A percentile compares a stretch with the other conserved stretches of the same genome.
Evolutionary conservation across 2,329 filamentous ascomycete species (phyloP).

Genomic region (Penicillium concentricum): DNA sequence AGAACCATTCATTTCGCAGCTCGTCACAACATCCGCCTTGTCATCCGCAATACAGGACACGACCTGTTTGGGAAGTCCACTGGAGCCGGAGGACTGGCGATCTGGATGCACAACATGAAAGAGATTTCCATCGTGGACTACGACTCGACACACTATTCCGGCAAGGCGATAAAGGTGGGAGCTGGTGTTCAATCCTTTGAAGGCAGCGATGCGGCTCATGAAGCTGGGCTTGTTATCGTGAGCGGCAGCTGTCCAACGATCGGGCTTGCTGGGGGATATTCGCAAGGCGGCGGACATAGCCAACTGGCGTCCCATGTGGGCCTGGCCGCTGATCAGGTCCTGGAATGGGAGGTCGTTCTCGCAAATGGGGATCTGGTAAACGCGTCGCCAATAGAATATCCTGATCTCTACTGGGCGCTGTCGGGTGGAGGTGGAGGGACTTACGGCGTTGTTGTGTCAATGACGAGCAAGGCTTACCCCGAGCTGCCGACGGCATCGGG

Average conservation of each 20-base stretch:
- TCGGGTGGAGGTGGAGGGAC: conserved; percentile 21
- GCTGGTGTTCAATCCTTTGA: conserved; percentile 16
- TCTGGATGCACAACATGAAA: conserved; percentile 47
- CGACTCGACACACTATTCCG: conserved; percentile 5
- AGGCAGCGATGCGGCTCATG: not conserved
- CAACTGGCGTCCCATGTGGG: conserved; percentile 45
- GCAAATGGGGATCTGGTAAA: conserved; percentile 25
- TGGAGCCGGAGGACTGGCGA: conserved; percentile 32
- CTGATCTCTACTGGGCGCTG: conserved; percentile 26
- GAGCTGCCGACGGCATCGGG: conserved; percentile 11
- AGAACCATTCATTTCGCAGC: conserved; percentile 8
- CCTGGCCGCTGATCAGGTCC: conserved; percentile 32
- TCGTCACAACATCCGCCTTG: conserved; percentile 27
- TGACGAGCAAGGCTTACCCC: conserved; percentile 12
- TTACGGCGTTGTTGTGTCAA: conserved; percentile 16
- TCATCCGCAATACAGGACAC: conserved; percentile 46
- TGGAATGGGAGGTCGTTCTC: conserved; percentile 42
- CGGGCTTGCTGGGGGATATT: conserved; percentile 37
- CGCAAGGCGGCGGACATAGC: conserved; percentile 44
- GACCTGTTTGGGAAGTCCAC: conserved; percentile 43
- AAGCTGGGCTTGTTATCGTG: not conserved
- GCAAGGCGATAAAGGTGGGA: conserved; percentile 10
- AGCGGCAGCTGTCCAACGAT: not conserved
- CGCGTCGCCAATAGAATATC: conserved; percentile 13
- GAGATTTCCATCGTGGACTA: conserved; percentile 21